Percentiles rank a stretch among this genome's conserved stretches.
Conservation (phyloP, 208 protist genomes). For the Leishmania mexicana region DNA sequence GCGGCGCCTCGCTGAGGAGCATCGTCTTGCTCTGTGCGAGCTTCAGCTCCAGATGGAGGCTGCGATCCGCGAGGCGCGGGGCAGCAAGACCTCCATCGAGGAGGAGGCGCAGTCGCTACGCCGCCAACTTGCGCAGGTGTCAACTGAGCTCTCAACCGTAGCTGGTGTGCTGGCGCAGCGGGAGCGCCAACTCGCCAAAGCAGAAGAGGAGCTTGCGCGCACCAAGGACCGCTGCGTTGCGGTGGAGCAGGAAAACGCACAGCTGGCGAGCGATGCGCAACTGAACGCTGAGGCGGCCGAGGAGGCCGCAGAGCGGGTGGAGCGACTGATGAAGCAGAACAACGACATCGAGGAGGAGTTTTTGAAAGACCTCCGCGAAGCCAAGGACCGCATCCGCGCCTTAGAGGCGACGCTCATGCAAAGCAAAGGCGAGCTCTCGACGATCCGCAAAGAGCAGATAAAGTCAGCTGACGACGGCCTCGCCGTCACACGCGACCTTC, state of each 20-base stretch:
- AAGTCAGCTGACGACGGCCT: conserved; percentile 47
- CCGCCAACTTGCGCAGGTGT: conserved; percentile 64
- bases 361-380: conserved; percentile 50
- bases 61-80: conserved; percentile 68
- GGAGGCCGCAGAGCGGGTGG: conserved; percentile 59
- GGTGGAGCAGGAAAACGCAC: conserved; percentile 64
- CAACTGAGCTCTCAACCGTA: conserved; percentile 71
- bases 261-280: conserved; percentile 55
- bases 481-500: conserved; percentile 43
- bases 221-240: conserved; percentile 33
- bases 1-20: conserved; percentile 65
- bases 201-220: conserved; percentile 45
- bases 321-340: conserved; percentile 58
- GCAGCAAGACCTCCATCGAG: conserved; percentile 56
- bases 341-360: conserved; percentile 65
- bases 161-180: conserved; percentile 68
- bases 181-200: conserved; percentile 51
- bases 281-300: conserved; percentile 35
- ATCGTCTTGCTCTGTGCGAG: conserved; percentile 72
- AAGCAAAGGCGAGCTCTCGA: conserved; percentile 47
- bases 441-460: conserved; percentile 50
- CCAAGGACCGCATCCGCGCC: conserved; percentile 58
- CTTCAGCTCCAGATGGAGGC: conserved; percentile 69
- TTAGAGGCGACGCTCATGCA: conserved; percentile 61
- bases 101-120: conserved; percentile 78